Percentiles rank a stretch among this genome's conserved stretches.
Conservation (phyloP, 352 stramenopile genomes). For the Paralagenidium karlingii region DNA sequence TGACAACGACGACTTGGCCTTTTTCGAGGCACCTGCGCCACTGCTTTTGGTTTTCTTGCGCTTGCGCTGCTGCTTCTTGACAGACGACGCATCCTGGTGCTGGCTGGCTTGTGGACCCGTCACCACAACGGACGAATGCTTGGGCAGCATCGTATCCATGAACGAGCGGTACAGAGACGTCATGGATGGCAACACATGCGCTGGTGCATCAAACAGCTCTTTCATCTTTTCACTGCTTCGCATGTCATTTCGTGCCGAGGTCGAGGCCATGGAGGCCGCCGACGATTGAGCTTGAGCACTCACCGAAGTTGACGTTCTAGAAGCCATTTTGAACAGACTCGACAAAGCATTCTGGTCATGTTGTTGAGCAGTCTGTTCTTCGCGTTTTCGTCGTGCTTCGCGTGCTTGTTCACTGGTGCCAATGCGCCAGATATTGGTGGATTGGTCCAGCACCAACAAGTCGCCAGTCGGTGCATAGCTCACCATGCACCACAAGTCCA, state of each 20-base stretch:
- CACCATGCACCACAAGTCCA: conserved; percentile 29
- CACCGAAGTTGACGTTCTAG: too few species aligned
- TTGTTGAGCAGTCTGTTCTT: conserved; percentile 27
- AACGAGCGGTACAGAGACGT: conserved; percentile 72
- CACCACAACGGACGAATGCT: conserved; percentile 20
- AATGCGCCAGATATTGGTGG: conserved; percentile 46
- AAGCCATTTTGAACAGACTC: conserved; percentile 8
- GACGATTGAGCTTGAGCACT: neutral
- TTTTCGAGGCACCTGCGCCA: conserved; percentile 11
- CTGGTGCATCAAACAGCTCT: conserved; percentile 63
- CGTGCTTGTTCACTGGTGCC: conserved; percentile 13
- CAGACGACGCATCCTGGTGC: conserved; percentile 7
- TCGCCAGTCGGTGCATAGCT: conserved; percentile 50
- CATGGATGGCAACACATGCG: conserved; percentile 75
- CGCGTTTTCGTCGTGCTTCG: conserved; percentile 20
- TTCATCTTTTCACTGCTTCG: too few species aligned
- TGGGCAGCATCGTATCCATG: conserved; percentile 80
- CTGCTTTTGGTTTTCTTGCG: conserved; percentile 37
- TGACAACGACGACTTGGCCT: conserved; percentile 3
- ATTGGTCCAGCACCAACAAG: conserved; percentile 34
- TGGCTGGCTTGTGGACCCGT: conserved; percentile 2
- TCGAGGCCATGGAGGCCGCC: conserved; percentile 9
- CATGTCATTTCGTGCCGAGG: conserved; percentile 7
- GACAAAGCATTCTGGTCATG: conserved; percentile 12
- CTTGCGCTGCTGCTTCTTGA: conserved; percentile 45